Evolutionary conservation across 129 eudicot species (phyloP).

Genomic region (Saposhnikovia divaricata): DNA sequence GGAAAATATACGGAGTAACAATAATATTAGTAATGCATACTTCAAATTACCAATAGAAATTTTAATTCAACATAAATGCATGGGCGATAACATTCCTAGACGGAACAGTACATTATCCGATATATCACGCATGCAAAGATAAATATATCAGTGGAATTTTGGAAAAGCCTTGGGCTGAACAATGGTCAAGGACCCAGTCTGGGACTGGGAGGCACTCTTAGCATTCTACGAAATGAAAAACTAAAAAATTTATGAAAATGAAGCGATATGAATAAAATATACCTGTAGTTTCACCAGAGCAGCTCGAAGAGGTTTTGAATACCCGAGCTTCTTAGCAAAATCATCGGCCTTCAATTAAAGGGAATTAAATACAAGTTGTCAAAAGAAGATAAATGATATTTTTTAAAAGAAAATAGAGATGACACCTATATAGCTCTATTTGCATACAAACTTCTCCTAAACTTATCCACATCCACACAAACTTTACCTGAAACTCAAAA

Average conservation of each 20-base stretch:
- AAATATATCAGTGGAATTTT: not conserved
- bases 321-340: conserved; percentile 95
- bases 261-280: conserved; percentile 10
- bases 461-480: not conserved
- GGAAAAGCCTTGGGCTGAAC: not conserved
- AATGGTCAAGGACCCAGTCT: not conserved
- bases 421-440: not conserved
- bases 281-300: conserved; percentile 96
- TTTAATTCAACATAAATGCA: not conserved
- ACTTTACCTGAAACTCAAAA: conserved; percentile 88
- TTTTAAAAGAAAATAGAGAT: not conserved
- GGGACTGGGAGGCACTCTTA: not conserved
- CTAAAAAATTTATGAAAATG: not conserved
- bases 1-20: not conserved
- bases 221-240: not conserved
- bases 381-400: not conserved
- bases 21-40: not conserved
- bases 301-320: conserved; percentile 73
- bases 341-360: conserved; percentile 71
- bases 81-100: not conserved
- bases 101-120: not conserved
- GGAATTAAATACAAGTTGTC: not conserved
- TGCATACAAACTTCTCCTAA: not conserved
- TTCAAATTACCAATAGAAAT: not conserved
- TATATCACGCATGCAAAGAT: not conserved